A percentile compares a stretch with the other conserved stretches of the same genome.
Conservation (phyloP, 345 rosid genomes). For the Lepidium aucheri region DNA sequence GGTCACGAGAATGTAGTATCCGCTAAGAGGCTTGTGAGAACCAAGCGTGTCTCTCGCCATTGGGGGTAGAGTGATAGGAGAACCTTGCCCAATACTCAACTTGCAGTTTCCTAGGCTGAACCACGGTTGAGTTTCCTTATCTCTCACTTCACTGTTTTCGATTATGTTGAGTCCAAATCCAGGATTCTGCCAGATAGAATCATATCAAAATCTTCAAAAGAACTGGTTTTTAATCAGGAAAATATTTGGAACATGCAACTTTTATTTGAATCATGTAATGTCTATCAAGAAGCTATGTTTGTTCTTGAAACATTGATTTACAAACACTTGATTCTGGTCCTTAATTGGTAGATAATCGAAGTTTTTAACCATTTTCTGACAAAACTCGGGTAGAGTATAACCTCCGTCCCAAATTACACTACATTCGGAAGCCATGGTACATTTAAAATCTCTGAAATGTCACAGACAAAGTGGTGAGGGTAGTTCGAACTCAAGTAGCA, state of each 20-base stretch:
- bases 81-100: conserved; percentile 48
- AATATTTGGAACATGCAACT: background rate
- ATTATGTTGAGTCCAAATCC: conserved; percentile 65
- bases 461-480: too few species aligned
- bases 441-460: too few species aligned
- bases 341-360: too few species aligned
- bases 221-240: background rate
- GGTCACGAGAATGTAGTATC: conserved; percentile 57
- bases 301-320: background rate
- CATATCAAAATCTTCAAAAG: background rate
- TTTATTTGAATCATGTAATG: background rate
- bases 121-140: conserved; percentile 51
- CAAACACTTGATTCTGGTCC: too few species aligned
- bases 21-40: conserved; percentile 52
- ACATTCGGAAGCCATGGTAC: too few species aligned
- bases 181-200: conserved; percentile 37
- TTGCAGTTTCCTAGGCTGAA: conserved; percentile 74
- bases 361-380: too few species aligned
- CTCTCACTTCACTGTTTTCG: conserved; percentile 47
- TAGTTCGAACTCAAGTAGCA: too few species aligned
- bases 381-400: too few species aligned
- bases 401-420: too few species aligned
- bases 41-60: conserved; percentile 80
- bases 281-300: background rate
- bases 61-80: conserved; percentile 66